These are phyloP conservation scores for Mimosa pudica DNA, from an alignment of 306 rosid species.

Conservation along the genomic window DNA sequence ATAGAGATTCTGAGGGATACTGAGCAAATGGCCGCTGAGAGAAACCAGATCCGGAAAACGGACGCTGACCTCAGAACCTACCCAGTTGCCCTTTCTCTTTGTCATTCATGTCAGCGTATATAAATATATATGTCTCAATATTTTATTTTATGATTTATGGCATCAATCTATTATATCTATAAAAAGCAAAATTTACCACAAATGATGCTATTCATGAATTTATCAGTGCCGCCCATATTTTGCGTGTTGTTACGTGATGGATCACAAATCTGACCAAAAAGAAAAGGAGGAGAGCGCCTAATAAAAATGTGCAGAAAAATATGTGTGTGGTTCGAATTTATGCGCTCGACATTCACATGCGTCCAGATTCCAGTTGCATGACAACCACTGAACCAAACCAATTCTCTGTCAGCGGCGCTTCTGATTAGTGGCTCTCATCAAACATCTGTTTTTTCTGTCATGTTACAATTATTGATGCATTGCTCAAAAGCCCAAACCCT, in stretches of 20 bases:
- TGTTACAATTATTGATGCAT: neutral
- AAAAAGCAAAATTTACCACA: neutral
- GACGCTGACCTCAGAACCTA: neutral
- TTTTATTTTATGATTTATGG: neutral
- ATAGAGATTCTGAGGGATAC: no score
- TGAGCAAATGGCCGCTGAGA: no score
- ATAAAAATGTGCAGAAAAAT: neutral
- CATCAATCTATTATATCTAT: neutral
- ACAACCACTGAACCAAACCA: neutral
- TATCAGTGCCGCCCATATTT: no score
- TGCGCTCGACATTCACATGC: neutral
- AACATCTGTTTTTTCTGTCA: neutral
- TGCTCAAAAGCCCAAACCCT: no score
- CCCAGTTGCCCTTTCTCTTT: neutral
- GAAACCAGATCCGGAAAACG: no score
- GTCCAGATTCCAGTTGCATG: neutral
- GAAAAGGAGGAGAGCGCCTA: neutral
- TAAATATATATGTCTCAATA: no score
- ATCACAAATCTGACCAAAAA: no score
- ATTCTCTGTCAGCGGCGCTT: neutral
- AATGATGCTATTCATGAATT: neutral
- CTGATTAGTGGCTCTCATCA: neutral
- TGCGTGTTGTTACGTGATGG: no score
- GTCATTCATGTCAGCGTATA: neutral
- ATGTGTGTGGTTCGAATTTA: conserved; percentile 4